Percentiles rank a stretch among this genome's conserved stretches.
Conservation (phyloP, 2,329 filamentous ascomycete species). For the Lasiodiplodia hormozganensis region DNA sequence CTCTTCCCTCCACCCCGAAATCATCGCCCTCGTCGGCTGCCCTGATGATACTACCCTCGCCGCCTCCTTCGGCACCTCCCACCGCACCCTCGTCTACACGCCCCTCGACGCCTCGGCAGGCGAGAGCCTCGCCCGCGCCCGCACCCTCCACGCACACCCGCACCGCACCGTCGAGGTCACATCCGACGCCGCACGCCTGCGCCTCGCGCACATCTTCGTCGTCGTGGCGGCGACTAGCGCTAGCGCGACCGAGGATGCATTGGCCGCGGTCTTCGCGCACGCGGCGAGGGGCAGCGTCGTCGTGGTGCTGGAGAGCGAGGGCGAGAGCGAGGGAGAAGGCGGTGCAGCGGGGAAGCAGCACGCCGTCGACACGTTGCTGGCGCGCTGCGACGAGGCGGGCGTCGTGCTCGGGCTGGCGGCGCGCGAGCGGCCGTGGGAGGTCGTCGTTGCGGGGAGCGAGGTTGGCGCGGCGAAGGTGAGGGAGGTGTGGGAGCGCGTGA, state of each 20-base stretch:
- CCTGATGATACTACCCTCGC: background rate
- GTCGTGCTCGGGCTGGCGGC: conserved; percentile 8
- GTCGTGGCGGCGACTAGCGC: background rate
- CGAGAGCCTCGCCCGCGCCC: background rate
- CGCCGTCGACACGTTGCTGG: background rate
- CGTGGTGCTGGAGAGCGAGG: background rate
- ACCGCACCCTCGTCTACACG: conserved; percentile 15
- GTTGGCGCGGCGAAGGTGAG: background rate
- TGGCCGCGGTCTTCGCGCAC: background rate
- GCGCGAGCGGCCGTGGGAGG: conserved; percentile 30
- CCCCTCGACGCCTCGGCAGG: background rate
- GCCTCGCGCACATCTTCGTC: conserved; percentile 8
- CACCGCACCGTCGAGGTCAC: conserved; percentile 10
- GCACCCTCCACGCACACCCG: background rate
- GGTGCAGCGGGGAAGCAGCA: background rate
- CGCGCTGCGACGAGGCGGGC: background rate
- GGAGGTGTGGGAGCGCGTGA: background rate
- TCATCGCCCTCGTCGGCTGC: conserved; percentile 5
- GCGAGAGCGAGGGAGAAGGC: background rate
- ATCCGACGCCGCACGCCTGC: background rate
- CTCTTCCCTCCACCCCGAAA: background rate
- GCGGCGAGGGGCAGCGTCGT: background rate
- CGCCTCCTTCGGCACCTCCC: background rate
- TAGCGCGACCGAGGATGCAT: background rate
- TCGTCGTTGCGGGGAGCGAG: conserved; percentile 4